These are phyloP conservation scores for Lodderomyces margitis DNA, from an alignment of 1,139 yeast genomes.

Conservation along the genomic window DNA sequence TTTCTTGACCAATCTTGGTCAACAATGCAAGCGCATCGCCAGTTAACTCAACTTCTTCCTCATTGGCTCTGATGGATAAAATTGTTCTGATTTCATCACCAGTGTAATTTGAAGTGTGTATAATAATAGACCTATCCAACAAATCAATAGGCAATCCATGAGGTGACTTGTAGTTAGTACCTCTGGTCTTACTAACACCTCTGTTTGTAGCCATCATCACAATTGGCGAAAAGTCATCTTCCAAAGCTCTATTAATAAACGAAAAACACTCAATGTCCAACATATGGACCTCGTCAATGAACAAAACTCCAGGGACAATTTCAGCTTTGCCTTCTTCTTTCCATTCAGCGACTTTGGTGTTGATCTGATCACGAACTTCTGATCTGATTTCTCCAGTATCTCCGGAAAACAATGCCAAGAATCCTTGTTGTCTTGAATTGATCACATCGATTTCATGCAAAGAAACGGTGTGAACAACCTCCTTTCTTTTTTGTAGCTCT, in stretches of 20 bases:
- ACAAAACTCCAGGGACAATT: slow-evolving; percentile 96
- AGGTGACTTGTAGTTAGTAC: slow-evolving; percentile 90
- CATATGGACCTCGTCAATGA: slow-evolving; percentile 99
- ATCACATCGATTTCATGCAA: slow-evolving; percentile 97
- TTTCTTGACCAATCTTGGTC: slow-evolving; percentile 90
- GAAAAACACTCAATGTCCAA: slow-evolving; percentile 96
- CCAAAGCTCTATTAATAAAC: slow-evolving; percentile 91
- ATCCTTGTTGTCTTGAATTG: slow-evolving; percentile 97
- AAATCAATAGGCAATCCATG: slow-evolving; percentile 96
- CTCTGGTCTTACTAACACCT: slow-evolving; percentile 89
- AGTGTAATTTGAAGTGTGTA: slow-evolving; percentile 75
- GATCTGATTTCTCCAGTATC: slow-evolving; percentile 97
- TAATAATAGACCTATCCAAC: slow-evolving; percentile 89
- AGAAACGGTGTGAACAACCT: slow-evolving; percentile 94
- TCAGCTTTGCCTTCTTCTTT: slow-evolving; percentile 99
- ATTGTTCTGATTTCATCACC: slow-evolving; percentile 85
- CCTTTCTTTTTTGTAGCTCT: slow-evolving; percentile 91
- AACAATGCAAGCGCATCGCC: slow-evolving; percentile 84
- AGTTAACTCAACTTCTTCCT: slow-evolving; percentile 87
- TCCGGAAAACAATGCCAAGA: slow-evolving; percentile 91
- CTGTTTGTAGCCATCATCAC: slow-evolving; percentile 98
- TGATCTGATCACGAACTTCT: slow-evolving; percentile 96
- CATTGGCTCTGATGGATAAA: slow-evolving; percentile 87
- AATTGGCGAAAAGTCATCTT: slow-evolving; percentile 95
- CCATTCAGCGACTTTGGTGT: slow-evolving; percentile 97